Percentiles rank a stretch among this genome's conserved stretches.
These are phyloP conservation scores for Teunomyces pallodes DNA, from an alignment of 805 yeast species.

Conservation along the genomic window DNA sequence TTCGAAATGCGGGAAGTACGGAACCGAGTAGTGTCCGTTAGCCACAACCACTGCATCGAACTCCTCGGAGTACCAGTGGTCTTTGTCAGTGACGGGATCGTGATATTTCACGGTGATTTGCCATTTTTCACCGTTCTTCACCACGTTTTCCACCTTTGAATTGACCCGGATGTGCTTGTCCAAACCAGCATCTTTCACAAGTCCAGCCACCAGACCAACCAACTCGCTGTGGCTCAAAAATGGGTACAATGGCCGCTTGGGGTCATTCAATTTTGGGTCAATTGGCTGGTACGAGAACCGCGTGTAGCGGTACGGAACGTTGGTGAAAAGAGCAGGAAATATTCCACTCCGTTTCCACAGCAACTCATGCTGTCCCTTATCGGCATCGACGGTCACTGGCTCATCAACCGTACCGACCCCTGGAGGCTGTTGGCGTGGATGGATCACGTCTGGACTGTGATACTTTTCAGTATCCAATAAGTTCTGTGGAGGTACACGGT, in stretches of 20 bases:
- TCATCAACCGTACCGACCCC: conserved; percentile 12
- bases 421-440: conserved; percentile 14
- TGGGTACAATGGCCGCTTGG: conserved; percentile 30
- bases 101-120: conserved; percentile 36
- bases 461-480: conserved; percentile 21
- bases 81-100: conserved; percentile 8
- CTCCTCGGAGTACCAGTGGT: conserved; percentile 30
- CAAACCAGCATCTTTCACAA: conserved; percentile 26
- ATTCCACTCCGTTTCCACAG: conserved; percentile 39
- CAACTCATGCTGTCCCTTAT: conserved; percentile 14
- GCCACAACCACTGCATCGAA: conserved; percentile 42
- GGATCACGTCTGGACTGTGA: conserved; percentile 31
- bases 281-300: conserved; percentile 34
- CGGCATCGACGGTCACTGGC: conserved; percentile 13
- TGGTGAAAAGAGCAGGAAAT: conserved; percentile 39
- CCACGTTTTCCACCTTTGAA: conserved; percentile 46
- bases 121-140: conserved; percentile 37
- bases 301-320: conserved; percentile 37
- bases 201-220: conserved; percentile 21
- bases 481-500: conserved; percentile 28
- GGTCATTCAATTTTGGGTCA: conserved; percentile 18
- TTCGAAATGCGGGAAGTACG: conserved; percentile 30
- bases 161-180: conserved; percentile 39
- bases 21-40: conserved; percentile 37
- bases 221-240: conserved; percentile 38